Conservation (phyloP, 106 monocot species). For the Posidonia australis region DNA sequence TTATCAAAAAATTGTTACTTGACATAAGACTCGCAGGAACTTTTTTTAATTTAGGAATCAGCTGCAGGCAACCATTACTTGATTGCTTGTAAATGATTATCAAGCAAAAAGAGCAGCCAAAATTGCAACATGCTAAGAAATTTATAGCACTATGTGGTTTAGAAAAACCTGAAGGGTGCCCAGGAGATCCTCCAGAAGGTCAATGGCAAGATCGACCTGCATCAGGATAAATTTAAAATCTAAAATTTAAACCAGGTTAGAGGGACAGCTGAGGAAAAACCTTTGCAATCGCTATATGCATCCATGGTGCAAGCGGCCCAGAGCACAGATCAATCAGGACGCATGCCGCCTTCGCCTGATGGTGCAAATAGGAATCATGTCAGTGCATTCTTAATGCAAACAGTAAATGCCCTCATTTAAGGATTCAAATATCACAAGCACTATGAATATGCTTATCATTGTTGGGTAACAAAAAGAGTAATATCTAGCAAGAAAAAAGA, state of each 20-base stretch:
- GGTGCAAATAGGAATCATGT: conserved; percentile 1
- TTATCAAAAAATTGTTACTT: too few species aligned
- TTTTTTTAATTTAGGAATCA: too few species aligned
- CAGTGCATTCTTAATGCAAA: background rate
- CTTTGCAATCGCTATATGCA: conserved; percentile 56
- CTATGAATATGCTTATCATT: too few species aligned
- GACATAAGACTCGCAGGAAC: too few species aligned
- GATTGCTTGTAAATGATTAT: too few species aligned
- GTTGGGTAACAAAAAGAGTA: too few species aligned
- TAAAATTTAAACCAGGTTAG: background rate
- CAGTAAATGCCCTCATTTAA: background rate
- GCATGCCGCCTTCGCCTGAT: conserved; percentile 77
- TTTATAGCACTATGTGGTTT: background rate
- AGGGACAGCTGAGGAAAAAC: conserved; percentile 21
- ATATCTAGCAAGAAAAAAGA: too few species aligned
- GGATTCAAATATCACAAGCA: too few species aligned
- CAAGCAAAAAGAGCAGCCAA: background rate
- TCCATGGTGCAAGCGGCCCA: conserved; percentile 75
- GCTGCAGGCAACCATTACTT: too few species aligned
- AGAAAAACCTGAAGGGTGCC: conserved; percentile 56
- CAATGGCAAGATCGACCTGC: conserved; percentile 81
- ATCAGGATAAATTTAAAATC: conserved; percentile 11
- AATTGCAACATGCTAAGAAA: background rate
- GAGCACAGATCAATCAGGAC: conserved; percentile 72
- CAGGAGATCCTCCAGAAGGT: conserved; percentile 85